Evolutionary conservation across 2,329 filamentous ascomycete genomes (phyloP), one percentile per base, ranked within the genome.

Genomic region (Talaromyces sp.): DNA sequence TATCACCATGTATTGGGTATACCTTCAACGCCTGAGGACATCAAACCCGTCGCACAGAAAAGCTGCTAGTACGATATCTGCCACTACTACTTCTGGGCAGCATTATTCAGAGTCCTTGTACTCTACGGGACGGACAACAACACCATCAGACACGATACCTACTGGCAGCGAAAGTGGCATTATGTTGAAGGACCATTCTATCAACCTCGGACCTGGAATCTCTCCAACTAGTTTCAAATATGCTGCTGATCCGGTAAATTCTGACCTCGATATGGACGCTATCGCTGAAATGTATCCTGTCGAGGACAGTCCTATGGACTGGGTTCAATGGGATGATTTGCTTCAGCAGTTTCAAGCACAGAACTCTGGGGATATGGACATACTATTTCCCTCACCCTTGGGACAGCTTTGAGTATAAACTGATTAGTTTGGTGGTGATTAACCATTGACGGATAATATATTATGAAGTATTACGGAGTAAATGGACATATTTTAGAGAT

Each of bases 251-350:
- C 33, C 40, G 14, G 10, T 33, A 3, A 23, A 36, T 7, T 6
- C 33, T 53, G 47, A 42, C 18, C 3, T 44, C 9, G 56, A 56
- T n/a, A 56, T 62, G 16, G 31, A 47, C 8, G 30, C 36, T 14
- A 53, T 60, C 18, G 53, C 47, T 12, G 42, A 27, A 5, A 34
- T 61, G 28, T 57, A 64, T 50, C 23, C 65, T 7, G 51, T 65
- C 9, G 61, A 65, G 12, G 62, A 66, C 34, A 69, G 68, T 31
- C 66, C 67, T 5, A 65, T 70, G 59, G 65, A 70, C 55, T 73
- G 70, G 70, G 61, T 61, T 56, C 67, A 73, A 57, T 72, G 70
- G 68, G 68, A 72, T 42, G 64, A 65, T n/a, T 61, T 73, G 4
- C 63, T 72, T n/a, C 66, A 68, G n/a, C 65, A 72, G 14, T 72